Evolutionary conservation across 441 rosid genomes (phyloP).

Genomic region (Arabidopsis lyrata): DNA sequence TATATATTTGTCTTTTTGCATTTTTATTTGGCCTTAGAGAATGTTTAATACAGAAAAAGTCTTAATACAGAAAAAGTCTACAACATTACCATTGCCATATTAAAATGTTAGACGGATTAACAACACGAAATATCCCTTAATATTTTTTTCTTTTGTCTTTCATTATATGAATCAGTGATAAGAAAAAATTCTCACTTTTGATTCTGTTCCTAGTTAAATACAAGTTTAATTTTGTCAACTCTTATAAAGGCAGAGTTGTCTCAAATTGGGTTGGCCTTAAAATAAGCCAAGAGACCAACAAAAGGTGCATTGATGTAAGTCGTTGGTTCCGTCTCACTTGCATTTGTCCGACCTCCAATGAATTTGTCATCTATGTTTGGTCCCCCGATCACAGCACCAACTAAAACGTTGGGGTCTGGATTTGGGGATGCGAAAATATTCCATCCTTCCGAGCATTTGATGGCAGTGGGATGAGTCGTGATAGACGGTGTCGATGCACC

Average conservation of each 20-base stretch:
- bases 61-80: too few relatives aligned
- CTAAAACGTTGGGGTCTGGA: constrained; percentile 68
- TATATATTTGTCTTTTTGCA: neutral
- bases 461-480: constrained; percentile 55
- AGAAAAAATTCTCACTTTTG: too few relatives aligned
- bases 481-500: constrained; percentile 79
- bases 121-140: neutral
- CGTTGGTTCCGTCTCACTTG: constrained; percentile 78
- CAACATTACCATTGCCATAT: neutral
- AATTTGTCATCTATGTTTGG: constrained; percentile 66
- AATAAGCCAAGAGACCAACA: constrained; percentile 33
- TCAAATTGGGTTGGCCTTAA: constrained; percentile 3
- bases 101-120: neutral
- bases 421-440: constrained; percentile 57
- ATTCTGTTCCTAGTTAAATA: neutral
- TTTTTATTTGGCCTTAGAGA: neutral
- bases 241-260: neutral
- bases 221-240: neutral
- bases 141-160: neutral
- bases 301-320: constrained; percentile 55
- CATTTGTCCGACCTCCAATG: constrained; percentile 65
- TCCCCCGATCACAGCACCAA: constrained; percentile 77
- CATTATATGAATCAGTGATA: neutral
- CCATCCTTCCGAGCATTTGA: constrained; percentile 62
- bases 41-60: neutral